Percentiles rank a stretch among this genome's conserved stretches.
Conservation (phyloP, 2,329 filamentous ascomycete species). For the Clonostachys rosea region DNA sequence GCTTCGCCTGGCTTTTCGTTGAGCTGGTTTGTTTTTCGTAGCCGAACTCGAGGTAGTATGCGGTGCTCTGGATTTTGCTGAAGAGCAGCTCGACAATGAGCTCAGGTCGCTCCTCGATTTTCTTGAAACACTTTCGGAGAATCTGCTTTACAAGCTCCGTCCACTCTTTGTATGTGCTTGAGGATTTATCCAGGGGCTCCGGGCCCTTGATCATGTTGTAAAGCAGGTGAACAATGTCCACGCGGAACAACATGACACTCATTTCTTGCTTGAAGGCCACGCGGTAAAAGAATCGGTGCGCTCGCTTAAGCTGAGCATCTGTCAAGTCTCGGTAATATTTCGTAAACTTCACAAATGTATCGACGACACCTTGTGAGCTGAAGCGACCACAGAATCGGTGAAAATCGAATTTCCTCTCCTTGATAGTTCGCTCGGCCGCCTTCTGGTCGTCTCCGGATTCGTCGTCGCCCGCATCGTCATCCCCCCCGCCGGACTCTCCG, state of each 20-base stretch:
- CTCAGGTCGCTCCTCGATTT: constrained; percentile 79
- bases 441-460: constrained; percentile 62
- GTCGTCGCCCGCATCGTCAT: constrained; percentile 60
- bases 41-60: constrained; percentile 87
- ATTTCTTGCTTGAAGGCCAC: constrained; percentile 94
- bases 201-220: constrained; percentile 91
- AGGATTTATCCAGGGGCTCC: constrained; percentile 64
- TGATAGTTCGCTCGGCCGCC: constrained; percentile 64
- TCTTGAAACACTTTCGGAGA: constrained; percentile 75
- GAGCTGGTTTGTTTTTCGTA: constrained; percentile 77
- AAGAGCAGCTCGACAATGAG: constrained; percentile 90
- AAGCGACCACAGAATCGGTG: constrained; percentile 77
- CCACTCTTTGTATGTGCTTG: constrained; percentile 78
- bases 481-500: constrained; percentile 19
- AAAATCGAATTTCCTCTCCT: constrained; percentile 94
- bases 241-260: constrained; percentile 79
- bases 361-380: constrained; percentile 75
- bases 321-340: constrained; percentile 78
- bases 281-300: constrained; percentile 90
- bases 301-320: constrained; percentile 78
- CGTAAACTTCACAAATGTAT: constrained; percentile 81
- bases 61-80: constrained; percentile 79
- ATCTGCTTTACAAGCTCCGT: constrained; percentile 84
- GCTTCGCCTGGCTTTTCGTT: constrained; percentile 53
- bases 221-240: constrained; percentile 86